Conservation (phyloP, 768 basidiomycete species). For the Phaffia tasmanica region DNA sequence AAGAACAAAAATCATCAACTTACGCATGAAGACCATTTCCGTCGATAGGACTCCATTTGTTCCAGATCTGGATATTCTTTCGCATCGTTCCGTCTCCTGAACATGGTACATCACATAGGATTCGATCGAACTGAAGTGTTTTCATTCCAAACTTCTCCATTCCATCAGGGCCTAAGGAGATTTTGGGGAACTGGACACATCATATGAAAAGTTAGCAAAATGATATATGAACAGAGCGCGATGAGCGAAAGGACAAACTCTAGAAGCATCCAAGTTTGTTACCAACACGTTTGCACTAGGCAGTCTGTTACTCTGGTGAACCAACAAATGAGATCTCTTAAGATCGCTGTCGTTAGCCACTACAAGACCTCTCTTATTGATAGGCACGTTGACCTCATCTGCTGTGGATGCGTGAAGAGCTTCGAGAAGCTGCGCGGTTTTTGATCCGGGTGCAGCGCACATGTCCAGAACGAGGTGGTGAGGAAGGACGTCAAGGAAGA, state of each 20-base stretch:
- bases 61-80: slow-evolving; percentile 94
- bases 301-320: slow-evolving; percentile 90
- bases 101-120: slow-evolving; percentile 89
- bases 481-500: slow-evolving; percentile 86
- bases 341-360: slow-evolving; percentile 92
- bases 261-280: slow-evolving; percentile 76
- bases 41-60: slow-evolving; percentile 73
- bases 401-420: slow-evolving; percentile 64
- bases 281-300: slow-evolving; percentile 87
- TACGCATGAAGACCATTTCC: slow-evolving; percentile 84
- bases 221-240: neutral
- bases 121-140: slow-evolving; percentile 73
- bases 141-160: slow-evolving; percentile 28
- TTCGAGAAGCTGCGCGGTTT: slow-evolving; percentile 95
- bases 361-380: slow-evolving; percentile 66
- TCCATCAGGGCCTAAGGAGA: slow-evolving; percentile 19
- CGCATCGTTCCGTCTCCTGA: slow-evolving; percentile 92
- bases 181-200: slow-evolving; percentile 31
- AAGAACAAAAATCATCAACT: slow-evolving; percentile 29
- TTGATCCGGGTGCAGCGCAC: slow-evolving; percentile 97
- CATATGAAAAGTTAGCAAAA: neutral
- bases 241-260: slow-evolving; percentile 4
- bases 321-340: slow-evolving; percentile 88
- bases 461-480: slow-evolving; percentile 82
- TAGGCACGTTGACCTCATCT: slow-evolving; percentile 28